A percentile compares a stretch with the other conserved stretches of the same genome.
Conservation (phyloP, 2,329 filamentous ascomycete species). For the Penicillium olsonii region DNA sequence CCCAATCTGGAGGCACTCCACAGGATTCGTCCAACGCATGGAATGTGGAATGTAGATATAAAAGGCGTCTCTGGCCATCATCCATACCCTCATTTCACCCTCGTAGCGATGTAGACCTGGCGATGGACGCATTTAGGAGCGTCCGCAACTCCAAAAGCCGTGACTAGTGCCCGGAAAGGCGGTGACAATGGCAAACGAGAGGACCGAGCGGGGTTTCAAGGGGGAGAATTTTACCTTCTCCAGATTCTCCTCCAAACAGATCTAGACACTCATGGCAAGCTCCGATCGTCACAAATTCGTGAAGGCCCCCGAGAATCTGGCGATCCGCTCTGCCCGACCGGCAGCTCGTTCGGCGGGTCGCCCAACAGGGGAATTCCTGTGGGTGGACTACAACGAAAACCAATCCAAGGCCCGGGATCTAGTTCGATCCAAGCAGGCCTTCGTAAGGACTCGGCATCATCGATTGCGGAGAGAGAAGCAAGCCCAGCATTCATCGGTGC, state of each 20-base stretch:
- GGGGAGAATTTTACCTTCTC: conserved; percentile 6
- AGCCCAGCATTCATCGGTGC: not conserved
- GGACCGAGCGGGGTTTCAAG: conserved; percentile 11
- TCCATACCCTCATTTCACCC: too few relatives aligned
- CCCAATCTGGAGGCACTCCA: not conserved
- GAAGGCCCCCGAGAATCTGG: conserved; percentile 7
- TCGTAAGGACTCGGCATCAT: conserved; percentile 8
- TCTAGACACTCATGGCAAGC: not conserved
- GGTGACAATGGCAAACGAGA: conserved; percentile 1
- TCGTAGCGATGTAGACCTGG: too few relatives aligned
- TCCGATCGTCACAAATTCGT: not conserved
- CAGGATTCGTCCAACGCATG: too few relatives aligned
- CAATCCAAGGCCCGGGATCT: conserved; percentile 2
- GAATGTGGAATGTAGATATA: too few relatives aligned
- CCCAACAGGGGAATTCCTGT: conserved; percentile 5
- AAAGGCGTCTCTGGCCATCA: too few relatives aligned
- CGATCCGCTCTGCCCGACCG: conserved; percentile 1
- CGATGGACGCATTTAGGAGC: too few relatives aligned
- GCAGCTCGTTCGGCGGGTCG: not conserved
- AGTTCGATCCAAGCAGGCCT: conserved; percentile 8
- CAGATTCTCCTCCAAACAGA: not conserved
- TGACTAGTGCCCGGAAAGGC: not conserved
- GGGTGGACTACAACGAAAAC: conserved; percentile 7
- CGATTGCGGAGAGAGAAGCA: conserved; percentile 6
- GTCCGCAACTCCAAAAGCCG: too few relatives aligned